phyloP scores from a whole-genome alignment of 371 early-diverging fungal genomes.

The Mortierella sp. region DNA sequence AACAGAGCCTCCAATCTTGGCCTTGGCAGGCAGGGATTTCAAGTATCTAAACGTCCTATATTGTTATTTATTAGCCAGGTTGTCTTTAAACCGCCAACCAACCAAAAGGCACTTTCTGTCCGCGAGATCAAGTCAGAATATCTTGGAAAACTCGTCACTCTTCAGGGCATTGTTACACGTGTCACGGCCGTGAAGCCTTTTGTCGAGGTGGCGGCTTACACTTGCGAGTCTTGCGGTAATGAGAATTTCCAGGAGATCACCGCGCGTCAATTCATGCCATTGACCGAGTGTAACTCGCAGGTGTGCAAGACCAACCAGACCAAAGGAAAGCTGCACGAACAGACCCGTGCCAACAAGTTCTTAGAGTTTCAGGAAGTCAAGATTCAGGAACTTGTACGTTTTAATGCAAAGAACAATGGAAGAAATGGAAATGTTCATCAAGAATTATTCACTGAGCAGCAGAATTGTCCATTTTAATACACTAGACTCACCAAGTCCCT shows the following conservation, averaged over 20 bases:
- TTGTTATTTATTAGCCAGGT: constrained; percentile 69
- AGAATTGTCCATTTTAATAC: too few species aligned
- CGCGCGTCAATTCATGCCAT: constrained; percentile 83
- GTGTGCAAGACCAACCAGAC: constrained; percentile 88
- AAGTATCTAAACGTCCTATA: not conserved
- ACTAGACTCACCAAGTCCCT: constrained; percentile 95
- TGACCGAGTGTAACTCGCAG: constrained; percentile 91
- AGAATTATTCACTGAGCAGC: too few species aligned
- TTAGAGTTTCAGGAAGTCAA: constrained; percentile 96
- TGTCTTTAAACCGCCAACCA: constrained; percentile 83
- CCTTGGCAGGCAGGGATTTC: not conserved
- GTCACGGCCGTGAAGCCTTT: constrained; percentile 98
- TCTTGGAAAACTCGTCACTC: constrained; percentile 91
- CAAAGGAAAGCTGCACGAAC: constrained; percentile 93
- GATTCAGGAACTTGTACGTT: constrained; percentile 91
- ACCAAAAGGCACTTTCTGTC: constrained; percentile 79
- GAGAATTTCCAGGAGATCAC: constrained; percentile 99
- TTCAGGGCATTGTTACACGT: constrained; percentile 97
- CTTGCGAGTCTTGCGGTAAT: constrained; percentile 97
- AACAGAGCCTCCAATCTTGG: not conserved
- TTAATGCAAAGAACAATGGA: not conserved
- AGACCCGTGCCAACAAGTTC: constrained; percentile 96
- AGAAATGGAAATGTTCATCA: not conserved
- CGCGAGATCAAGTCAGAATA: constrained; percentile 87
- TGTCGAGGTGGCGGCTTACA: constrained; percentile 92